A percentile compares a stretch with the other conserved stretches of the same genome.
phyloP scores from a whole-genome alignment of 2,329 filamentous ascomycete species.

The Botrytis tulipae region DNA sequence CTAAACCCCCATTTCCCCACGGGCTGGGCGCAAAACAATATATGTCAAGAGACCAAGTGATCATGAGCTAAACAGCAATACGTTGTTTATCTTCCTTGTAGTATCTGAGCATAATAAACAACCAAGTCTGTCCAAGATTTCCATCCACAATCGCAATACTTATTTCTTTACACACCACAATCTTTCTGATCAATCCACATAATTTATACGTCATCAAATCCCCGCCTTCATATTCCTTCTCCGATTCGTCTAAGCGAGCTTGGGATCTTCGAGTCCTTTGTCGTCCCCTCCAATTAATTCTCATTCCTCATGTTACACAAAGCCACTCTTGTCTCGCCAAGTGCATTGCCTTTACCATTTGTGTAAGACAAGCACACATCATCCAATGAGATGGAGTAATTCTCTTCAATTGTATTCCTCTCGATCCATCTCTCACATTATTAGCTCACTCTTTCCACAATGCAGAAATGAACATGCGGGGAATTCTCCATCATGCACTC shows the following conservation, averaged over 20 bases:
- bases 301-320: neutral
- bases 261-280: neutral
- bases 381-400: neutral
- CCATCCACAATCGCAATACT: neutral
- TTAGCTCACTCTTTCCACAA: neutral
- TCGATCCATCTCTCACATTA: neutral
- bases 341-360: constrained; percentile 1
- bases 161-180: neutral
- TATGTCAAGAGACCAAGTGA: constrained; percentile 15
- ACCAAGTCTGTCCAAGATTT: neutral
- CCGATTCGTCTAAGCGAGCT: constrained; percentile 9
- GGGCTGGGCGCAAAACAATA: neutral
- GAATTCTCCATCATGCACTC: neutral
- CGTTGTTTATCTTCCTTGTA: neutral
- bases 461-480: neutral
- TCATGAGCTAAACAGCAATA: neutral
- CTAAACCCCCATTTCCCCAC: neutral
- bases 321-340: constrained; percentile 2
- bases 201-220: constrained; percentile 11
- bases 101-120: neutral
- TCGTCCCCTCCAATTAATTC: neutral
- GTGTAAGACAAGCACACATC: neutral
- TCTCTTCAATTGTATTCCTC: neutral
- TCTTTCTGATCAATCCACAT: neutral
- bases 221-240: neutral